Evolutionary conservation across 306 rosid species (phyloP).

Genomic region (Luffa aegyptiaca): DNA sequence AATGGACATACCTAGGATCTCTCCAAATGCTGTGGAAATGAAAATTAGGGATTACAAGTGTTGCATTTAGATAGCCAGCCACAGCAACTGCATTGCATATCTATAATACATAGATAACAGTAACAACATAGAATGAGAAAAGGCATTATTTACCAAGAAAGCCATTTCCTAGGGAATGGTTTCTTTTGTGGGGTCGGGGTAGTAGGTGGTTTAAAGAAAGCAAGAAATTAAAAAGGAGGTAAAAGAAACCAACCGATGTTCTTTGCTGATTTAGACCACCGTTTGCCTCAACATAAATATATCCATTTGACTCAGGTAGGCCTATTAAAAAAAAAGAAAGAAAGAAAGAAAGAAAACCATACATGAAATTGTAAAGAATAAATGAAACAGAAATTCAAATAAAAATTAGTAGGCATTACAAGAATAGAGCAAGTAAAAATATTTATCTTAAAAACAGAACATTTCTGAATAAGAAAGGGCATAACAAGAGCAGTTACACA

Average conservation of each 20-base stretch:
- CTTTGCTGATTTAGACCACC: slow-evolving; percentile 98
- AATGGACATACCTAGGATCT: slow-evolving; percentile 79
- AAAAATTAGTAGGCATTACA: neutral
- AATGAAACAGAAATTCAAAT: neutral
- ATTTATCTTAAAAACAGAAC: neutral
- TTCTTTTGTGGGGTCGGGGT: neutral
- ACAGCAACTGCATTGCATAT: slow-evolving; percentile 98
- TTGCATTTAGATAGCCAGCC: slow-evolving; percentile 96
- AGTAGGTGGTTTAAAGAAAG: slow-evolving; percentile 7
- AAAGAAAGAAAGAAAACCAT: slow-evolving; percentile 12
- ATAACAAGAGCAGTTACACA: neutral
- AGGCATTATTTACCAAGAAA: slow-evolving; percentile 10
- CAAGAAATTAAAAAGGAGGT: neutral
- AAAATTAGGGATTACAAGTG: slow-evolving; percentile 91
- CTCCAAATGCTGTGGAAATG: slow-evolving; percentile 98
- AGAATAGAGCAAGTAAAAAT: neutral
- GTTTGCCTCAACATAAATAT: slow-evolving; percentile 87
- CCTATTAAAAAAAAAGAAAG: slow-evolving; percentile 23
- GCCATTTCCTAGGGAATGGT: neutral
- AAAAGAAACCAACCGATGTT: slow-evolving; percentile 62
- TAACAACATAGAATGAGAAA: slow-evolving; percentile 10
- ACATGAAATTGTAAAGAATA: slow-evolving; percentile 8
- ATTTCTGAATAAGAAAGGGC: neutral
- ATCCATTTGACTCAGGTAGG: slow-evolving; percentile 85
- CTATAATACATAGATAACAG: slow-evolving; percentile 33